Conservation (phyloP, 208 protist species). For the Acanthamoeba triangularis region DNA sequence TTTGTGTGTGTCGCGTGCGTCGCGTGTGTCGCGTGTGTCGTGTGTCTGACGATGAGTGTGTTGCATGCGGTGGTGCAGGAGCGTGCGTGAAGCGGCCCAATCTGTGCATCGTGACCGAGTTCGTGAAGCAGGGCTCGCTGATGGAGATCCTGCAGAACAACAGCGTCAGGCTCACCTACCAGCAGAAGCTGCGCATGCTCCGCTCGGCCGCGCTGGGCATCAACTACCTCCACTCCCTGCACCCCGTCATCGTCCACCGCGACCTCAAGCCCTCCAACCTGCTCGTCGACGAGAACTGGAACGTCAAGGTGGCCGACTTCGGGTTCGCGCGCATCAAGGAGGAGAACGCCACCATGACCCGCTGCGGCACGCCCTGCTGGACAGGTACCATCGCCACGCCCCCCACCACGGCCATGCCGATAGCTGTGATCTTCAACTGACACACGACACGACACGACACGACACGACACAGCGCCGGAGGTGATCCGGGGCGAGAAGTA, state of each 20-base stretch:
- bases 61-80: neutral
- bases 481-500: neutral
- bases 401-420: neutral
- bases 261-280: slow-evolving; percentile 32
- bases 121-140: slow-evolving; percentile 50
- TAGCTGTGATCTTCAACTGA: too few species aligned
- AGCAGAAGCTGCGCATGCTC: slow-evolving; percentile 38
- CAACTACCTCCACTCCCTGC: slow-evolving; percentile 25
- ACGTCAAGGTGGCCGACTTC: slow-evolving; percentile 16
- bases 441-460: too few species aligned
- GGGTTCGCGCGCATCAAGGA: neutral
- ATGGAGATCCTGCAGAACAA: slow-evolving; percentile 37
- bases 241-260: neutral
- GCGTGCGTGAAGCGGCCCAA: slow-evolving; percentile 68
- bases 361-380: slow-evolving; percentile 1
- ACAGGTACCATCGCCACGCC: neutral
- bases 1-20: neutral
- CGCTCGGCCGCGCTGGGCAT: neutral
- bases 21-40: too few species aligned
- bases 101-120: slow-evolving; percentile 74
- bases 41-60: neutral
- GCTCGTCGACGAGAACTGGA: slow-evolving; percentile 43
- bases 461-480: neutral
- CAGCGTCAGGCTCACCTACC: slow-evolving; percentile 35
- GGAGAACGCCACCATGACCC: neutral